Percentiles rank a stretch among this genome's conserved stretches.
These are phyloP conservation scores for Pythium sukuiense DNA, from an alignment of 352 stramenopile genomes.

Conservation along the genomic window DNA sequence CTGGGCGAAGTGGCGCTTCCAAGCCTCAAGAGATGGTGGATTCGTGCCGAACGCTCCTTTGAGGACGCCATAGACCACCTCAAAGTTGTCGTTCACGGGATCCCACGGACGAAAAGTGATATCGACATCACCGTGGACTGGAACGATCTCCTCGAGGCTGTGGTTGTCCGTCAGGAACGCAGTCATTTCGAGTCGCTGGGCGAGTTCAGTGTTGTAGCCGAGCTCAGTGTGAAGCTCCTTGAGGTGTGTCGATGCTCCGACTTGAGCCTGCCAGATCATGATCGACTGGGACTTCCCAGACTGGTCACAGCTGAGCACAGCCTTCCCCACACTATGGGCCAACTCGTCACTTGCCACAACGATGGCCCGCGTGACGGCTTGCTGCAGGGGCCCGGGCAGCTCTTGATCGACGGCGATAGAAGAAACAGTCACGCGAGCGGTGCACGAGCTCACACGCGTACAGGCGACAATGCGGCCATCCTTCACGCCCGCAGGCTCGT, in stretches of 20 bases:
- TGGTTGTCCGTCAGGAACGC: neutral
- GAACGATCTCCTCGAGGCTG: neutral
- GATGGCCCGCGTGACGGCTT: neutral
- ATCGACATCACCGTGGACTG: neutral
- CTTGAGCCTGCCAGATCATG: neutral
- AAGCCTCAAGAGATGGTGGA: neutral
- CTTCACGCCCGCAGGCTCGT: neutral
- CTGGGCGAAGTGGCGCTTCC: neutral
- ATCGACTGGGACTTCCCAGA: neutral
- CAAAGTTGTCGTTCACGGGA: neutral
- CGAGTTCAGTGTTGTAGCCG: neutral
- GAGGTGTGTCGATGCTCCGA: neutral
- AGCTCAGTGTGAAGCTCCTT: neutral
- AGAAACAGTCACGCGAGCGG: neutral
- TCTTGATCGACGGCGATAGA: neutral
- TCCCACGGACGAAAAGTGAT: neutral
- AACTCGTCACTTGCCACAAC: neutral
- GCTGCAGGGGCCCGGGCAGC: neutral
- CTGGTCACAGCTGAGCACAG: neutral
- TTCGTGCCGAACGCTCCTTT: neutral
- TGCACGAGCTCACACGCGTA: neutral
- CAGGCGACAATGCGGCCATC: neutral
- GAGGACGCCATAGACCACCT: neutral
- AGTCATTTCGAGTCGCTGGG: neutral
- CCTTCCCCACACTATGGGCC: neutral